Base-by-base conservation (phyloP, 768 basidiomycete genomes). In the Dioszegia crocea region DNA sequence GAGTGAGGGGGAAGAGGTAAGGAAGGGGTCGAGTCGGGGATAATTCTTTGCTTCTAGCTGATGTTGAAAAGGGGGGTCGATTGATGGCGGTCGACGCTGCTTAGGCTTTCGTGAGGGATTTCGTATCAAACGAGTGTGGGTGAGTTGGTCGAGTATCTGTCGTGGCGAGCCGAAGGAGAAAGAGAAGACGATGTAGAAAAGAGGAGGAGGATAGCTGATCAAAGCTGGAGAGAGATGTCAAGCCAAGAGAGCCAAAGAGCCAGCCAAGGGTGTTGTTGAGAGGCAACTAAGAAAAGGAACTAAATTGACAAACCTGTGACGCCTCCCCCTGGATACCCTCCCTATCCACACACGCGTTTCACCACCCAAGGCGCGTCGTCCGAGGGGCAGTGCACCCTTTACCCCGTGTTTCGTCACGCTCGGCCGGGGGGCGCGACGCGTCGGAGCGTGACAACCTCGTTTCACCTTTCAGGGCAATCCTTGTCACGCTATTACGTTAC, bases 51-150 rank as follows among this genome's bases (percentile, higher is more conserved):
- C 14, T 43, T 19, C 5, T 5, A 19, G 40, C n/a, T 43, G 40
- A 43, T 43, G 40, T 8, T 43, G n/a, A 17, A 17, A n/a, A n/a
- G n/a, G n/a, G n/a, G n/a, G n/a, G 40, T 17, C n/a, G 40, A 19
- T 10, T 43, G 29, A 27, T 23, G n/a, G 33, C 46, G 57, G 17
- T 59, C 30, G 26, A 59, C 39, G 47, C 46, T 14, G 33, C 6
- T 6, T 33, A n/a, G n/a, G 33, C 33, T 33, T 33, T 33, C 33
- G 33, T 33, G 33, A 14, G 14, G 6, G 33, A 33, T 33, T 49
- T 60, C 58, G 58, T 60, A n/a, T 51, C 53, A 60, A 60, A 60
- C 59, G 59, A 60, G 59, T 56, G 59, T 60, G 59, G 29, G n/a
- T 12, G 16, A 53, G 51, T 53, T 39, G 51, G 51, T 23, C 8